These are phyloP conservation scores for Rubia occidens DNA, from an alignment of 305 asterid genomes.

Conservation along the genomic window DNA sequence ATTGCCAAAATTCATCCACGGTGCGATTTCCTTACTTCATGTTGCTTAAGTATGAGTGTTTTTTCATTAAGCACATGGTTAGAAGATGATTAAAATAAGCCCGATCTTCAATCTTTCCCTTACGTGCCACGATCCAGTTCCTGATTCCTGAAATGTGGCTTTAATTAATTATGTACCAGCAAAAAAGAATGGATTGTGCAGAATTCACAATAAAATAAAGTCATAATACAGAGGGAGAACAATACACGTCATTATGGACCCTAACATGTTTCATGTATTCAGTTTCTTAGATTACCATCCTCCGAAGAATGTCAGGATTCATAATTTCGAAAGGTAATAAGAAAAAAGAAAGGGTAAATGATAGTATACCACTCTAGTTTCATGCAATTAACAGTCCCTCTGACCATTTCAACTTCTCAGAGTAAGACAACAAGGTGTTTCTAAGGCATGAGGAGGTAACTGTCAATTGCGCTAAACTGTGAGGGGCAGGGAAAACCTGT, in stretches of 20 bases:
- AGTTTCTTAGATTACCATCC: not conserved
- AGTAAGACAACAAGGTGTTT: not conserved
- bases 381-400: too few relatives aligned
- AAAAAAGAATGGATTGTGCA: not conserved
- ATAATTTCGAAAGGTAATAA: not conserved
- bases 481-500: not conserved
- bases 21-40: too few relatives aligned
- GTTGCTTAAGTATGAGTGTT: too few relatives aligned
- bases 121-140: slow-evolving; percentile 79
- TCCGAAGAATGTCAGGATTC: not conserved
- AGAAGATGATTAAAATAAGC: too few relatives aligned
- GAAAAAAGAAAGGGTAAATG: too few relatives aligned
- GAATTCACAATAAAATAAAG: not conserved
- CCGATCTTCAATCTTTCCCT: too few relatives aligned
- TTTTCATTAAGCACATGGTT: too few relatives aligned
- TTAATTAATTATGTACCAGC: not conserved
- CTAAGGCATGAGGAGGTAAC: not conserved
- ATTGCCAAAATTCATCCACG: too few relatives aligned
- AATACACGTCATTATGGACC: not conserved
- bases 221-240: not conserved
- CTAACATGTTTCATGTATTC: not conserved
- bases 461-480: not conserved
- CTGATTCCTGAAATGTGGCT: slow-evolving; percentile 52
- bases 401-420: too few relatives aligned
- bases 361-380: too few relatives aligned